phyloP scores from a whole-genome alignment of 352 stramenopile species.

The Phytophthora colocasiae region DNA sequence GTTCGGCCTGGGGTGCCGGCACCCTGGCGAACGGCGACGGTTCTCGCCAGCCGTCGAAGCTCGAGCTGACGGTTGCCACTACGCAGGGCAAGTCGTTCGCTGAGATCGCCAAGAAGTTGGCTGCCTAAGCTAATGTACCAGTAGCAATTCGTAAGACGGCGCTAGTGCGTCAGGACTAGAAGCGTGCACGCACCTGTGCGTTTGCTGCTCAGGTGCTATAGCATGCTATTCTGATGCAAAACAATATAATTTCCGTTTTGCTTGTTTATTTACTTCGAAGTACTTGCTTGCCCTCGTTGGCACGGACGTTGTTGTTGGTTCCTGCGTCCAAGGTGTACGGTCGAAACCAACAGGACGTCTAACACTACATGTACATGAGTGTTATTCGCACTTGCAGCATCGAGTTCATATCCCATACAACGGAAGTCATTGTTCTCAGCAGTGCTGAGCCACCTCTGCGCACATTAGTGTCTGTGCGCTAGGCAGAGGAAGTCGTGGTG shows the following conservation, averaged over 20 bases:
- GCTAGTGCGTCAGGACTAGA: neutral
- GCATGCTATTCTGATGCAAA: neutral
- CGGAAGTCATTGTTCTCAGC: too few relatives aligned
- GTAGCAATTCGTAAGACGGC: neutral
- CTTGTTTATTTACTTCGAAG: too few relatives aligned
- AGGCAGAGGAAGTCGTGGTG: too few relatives aligned
- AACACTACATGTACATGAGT: too few relatives aligned
- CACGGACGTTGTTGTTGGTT: too few relatives aligned
- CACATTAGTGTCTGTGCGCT: too few relatives aligned
- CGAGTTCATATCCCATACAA: too few relatives aligned
- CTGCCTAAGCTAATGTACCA: slow-evolving; percentile 48
- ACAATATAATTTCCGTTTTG: neutral
- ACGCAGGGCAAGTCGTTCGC: slow-evolving; percentile 29
- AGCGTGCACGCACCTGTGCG: neutral
- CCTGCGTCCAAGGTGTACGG: too few relatives aligned
- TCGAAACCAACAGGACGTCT: too few relatives aligned
- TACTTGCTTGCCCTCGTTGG: too few relatives aligned
- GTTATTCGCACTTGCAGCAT: too few relatives aligned
- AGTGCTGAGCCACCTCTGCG: too few relatives aligned
- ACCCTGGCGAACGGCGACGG: slow-evolving; percentile 29
- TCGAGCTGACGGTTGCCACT: slow-evolving; percentile 18
- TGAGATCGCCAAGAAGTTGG: slow-evolving; percentile 76
- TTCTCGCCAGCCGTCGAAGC: slow-evolving; percentile 24
- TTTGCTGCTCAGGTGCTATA: neutral
- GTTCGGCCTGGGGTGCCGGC: slow-evolving; percentile 32